Conservation (phyloP, 306 rosid genomes). For the Lotus japonicus region DNA sequence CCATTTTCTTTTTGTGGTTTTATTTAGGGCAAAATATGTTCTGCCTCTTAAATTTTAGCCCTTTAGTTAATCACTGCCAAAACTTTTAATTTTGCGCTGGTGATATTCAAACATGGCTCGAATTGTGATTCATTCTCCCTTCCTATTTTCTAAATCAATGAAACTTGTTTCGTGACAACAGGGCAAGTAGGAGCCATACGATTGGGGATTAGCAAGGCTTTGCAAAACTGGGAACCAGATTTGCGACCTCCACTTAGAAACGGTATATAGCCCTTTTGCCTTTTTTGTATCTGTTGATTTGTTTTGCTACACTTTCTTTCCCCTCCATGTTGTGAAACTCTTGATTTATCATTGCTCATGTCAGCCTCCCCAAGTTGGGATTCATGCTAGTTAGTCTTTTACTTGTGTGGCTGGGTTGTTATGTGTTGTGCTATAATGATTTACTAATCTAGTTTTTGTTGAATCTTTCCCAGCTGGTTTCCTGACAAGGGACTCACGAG, state of each 20-base stretch:
- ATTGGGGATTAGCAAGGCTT: slow-evolving; percentile 87
- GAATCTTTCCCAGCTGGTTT: slow-evolving; percentile 64
- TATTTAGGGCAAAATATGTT: not conserved
- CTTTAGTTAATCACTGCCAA: not conserved
- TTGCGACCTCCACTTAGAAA: slow-evolving; percentile 71
- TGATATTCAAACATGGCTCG: too few relatives aligned
- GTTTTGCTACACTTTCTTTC: not conserved
- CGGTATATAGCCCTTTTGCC: slow-evolving; percentile 33
- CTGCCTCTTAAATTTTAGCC: not conserved
- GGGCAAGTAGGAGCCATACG: slow-evolving; percentile 98
- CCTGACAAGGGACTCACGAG: slow-evolving; percentile 88
- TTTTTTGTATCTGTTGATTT: not conserved
- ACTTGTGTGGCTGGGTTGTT: not conserved
- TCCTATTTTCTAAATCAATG: not conserved
- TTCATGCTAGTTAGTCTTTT: not conserved
- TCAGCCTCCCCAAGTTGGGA: not conserved
- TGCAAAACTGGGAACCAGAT: slow-evolving; percentile 96
- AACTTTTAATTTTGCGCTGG: not conserved
- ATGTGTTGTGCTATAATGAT: not conserved
- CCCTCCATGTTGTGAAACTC: not conserved
- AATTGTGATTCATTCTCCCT: not conserved
- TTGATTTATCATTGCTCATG: not conserved
- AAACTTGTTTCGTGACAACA: slow-evolving; percentile 22
- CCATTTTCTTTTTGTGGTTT: not conserved
- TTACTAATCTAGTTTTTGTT: slow-evolving; percentile 17